Evolutionary conservation across 73 alveolate species (phyloP).

Genomic region (Symbiodinium natans): DNA sequence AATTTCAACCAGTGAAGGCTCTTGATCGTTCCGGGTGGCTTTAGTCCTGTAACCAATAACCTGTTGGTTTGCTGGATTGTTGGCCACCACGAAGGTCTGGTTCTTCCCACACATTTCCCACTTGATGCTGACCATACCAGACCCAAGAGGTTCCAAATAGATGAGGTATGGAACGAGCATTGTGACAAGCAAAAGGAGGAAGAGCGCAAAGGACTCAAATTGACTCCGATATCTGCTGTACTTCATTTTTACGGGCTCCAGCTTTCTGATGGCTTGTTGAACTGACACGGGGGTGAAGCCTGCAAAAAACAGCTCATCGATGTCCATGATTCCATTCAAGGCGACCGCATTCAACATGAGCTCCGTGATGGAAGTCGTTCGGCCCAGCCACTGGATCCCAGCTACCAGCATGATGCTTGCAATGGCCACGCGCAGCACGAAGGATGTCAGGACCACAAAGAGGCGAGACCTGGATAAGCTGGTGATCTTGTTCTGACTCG

Average conservation of each 20-base stretch:
- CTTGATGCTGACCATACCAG: constrained; percentile 22
- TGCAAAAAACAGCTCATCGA: constrained; percentile 34
- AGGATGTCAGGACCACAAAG: not conserved
- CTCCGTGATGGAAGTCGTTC: constrained; percentile 46
- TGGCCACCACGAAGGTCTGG: constrained; percentile 51
- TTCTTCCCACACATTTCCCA: constrained; percentile 38
- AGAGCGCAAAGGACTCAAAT: not conserved
- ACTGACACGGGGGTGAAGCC: constrained; percentile 24
- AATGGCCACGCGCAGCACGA: constrained; percentile 26
- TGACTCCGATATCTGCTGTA: constrained; percentile 30
- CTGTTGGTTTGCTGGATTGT: constrained; percentile 15
- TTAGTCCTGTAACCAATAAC: constrained; percentile 12
- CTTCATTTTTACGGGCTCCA: constrained; percentile 50
- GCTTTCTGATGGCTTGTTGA: not conserved
- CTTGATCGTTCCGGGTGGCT: constrained; percentile 2
- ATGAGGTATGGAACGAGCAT: constrained; percentile 31
- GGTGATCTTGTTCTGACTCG: not conserved
- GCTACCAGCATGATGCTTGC: constrained; percentile 51
- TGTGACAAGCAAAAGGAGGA: constrained; percentile 13
- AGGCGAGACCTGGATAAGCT: not conserved
- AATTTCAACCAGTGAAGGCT: not conserved
- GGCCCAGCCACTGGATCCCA: constrained; percentile 32
- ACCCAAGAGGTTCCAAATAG: not conserved
- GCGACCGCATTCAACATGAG: constrained; percentile 52
- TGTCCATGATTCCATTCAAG: constrained; percentile 46